These are phyloP conservation scores for Bonia amplexicaulis DNA, from an alignment of 176 grass and related monocot genomes.

Conservation along the genomic window DNA sequence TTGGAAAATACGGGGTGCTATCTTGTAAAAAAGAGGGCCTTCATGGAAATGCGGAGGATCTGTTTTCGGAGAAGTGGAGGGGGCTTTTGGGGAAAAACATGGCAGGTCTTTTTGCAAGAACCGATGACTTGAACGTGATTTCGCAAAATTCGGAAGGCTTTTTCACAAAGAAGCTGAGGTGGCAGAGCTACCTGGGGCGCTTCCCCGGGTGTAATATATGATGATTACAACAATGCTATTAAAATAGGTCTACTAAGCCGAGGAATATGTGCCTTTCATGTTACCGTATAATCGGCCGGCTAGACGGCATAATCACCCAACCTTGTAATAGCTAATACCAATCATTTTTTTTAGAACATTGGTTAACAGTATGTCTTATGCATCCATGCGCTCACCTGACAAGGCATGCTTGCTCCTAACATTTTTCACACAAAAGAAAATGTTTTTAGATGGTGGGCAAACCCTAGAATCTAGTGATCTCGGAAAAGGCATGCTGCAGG, in stretches of 20 bases:
- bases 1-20: too few species aligned
- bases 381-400: not conserved
- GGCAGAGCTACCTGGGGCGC: too few species aligned
- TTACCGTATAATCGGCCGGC: not conserved
- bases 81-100: too few species aligned
- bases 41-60: too few species aligned
- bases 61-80: too few species aligned
- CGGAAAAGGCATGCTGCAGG: constrained; percentile 25
- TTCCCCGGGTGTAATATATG: too few species aligned
- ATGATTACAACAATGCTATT: not conserved
- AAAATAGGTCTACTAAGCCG: not conserved
- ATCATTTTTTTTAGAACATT: not conserved
- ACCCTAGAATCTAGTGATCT: constrained; percentile 23
- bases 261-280: not conserved
- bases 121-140: too few species aligned
- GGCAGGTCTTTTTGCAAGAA: too few species aligned
- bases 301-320: not conserved
- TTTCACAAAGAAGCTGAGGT: too few species aligned
- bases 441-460: not conserved
- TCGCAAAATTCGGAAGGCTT: too few species aligned
- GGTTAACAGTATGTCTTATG: not conserved
- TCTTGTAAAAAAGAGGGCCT: too few species aligned
- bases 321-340: too few species aligned
- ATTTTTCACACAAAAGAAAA: not conserved
- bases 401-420: not conserved